Conservation (phyloP, 2,329 filamentous ascomycete species). For the Herpomyces periplanetae region DNA sequence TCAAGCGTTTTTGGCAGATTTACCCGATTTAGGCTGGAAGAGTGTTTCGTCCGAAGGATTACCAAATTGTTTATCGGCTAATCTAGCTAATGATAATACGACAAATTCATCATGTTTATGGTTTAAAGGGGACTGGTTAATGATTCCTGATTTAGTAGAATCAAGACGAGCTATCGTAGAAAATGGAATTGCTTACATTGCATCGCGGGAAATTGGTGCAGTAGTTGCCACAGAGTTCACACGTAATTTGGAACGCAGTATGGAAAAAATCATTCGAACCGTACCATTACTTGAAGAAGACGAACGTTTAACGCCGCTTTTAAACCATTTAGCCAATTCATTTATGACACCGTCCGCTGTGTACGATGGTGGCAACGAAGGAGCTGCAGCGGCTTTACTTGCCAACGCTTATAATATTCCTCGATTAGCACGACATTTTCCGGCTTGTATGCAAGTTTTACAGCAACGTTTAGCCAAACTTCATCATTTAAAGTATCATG, state of each 20-base stretch:
- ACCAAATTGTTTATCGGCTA: no score
- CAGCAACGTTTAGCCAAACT: constrained; percentile 56
- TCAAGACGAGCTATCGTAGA: constrained; percentile 31
- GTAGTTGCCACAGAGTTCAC: constrained; percentile 70
- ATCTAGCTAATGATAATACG: no score
- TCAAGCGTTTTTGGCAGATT: constrained; percentile 27
- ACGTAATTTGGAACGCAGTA: constrained; percentile 29
- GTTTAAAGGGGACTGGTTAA: constrained; percentile 90
- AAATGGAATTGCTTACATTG: constrained; percentile 60
- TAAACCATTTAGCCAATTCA: constrained; percentile 60
- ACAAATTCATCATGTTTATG: no score
- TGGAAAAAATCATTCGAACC: constrained; percentile 50
- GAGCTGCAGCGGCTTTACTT: constrained; percentile 30
- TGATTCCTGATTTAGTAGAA: constrained; percentile 64
- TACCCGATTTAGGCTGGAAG: constrained; percentile 61
- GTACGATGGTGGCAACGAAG: constrained; percentile 23
- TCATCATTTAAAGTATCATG: constrained; percentile 65
- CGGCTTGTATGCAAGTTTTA: constrained; percentile 69
- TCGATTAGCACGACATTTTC: constrained; percentile 37
- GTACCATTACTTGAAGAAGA: constrained; percentile 80
- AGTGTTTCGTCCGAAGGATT: no score
- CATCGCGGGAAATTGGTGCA: constrained; percentile 43
- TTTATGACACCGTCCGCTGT: constrained; percentile 65
- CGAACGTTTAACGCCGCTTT: constrained; percentile 38
- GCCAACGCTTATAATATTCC: constrained; percentile 34